Evolutionary conservation across 306 rosid species (phyloP).

Genomic region (Parietaria judaica): DNA sequence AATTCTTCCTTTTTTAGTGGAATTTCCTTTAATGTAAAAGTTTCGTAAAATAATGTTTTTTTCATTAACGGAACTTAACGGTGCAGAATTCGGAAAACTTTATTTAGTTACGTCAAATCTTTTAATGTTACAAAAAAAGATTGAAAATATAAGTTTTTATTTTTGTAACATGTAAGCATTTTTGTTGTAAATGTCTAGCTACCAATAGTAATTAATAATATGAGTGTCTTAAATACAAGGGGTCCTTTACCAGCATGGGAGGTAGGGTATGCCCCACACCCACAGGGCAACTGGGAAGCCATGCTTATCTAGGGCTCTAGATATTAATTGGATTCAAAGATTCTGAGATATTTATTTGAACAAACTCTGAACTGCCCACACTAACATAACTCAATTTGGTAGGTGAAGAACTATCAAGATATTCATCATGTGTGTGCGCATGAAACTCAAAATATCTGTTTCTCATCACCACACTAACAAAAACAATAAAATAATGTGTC

Average conservation of each 20-base stretch:
- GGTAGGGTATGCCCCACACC: not conserved
- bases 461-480: too few relatives aligned
- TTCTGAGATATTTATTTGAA: slow-evolving; percentile 8
- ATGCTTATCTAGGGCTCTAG: slow-evolving; percentile 3
- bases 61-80: too few relatives aligned
- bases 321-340: slow-evolving; percentile 4
- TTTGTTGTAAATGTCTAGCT: not conserved
- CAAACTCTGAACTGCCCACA: not conserved
- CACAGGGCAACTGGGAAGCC: not conserved
- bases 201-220: not conserved
- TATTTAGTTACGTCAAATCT: too few relatives aligned
- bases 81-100: too few relatives aligned
- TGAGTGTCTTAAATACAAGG: not conserved
- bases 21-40: too few relatives aligned
- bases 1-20: too few relatives aligned
- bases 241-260: not conserved
- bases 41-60: too few relatives aligned
- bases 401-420: slow-evolving; percentile 16
- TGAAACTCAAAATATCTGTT: too few relatives aligned
- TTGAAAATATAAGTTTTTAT: too few relatives aligned
- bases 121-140: too few relatives aligned
- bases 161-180: not conserved
- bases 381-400: not conserved
- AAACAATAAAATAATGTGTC: too few relatives aligned
- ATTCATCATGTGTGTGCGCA: not conserved